Percentiles rank a stretch among this genome's conserved stretches.
phyloP scores from a whole-genome alignment of 2,329 filamentous ascomycete genomes.

The Biscogniauxia sp. region DNA sequence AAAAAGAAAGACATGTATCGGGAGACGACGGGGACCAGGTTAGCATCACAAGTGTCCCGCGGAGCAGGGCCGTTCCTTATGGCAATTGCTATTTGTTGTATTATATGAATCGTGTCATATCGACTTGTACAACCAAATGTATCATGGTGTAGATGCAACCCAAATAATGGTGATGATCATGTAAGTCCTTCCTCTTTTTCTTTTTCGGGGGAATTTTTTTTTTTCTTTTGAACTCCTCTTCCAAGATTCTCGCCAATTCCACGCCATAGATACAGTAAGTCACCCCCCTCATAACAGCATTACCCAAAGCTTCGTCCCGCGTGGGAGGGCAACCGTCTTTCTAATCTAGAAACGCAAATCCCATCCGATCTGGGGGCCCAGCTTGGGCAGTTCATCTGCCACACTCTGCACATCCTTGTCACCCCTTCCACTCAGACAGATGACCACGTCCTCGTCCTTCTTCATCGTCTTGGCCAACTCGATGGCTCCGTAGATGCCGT shows the following conservation, averaged over 20 bases:
- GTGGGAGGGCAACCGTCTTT: background rate
- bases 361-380: constrained; percentile 86
- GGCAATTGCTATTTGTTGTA: constrained; percentile 10
- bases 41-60: too few species aligned
- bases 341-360: constrained; percentile 61
- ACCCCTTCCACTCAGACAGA: constrained; percentile 88
- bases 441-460: constrained; percentile 85
- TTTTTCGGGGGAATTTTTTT: background rate
- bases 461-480: constrained; percentile 90
- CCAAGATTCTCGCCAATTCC: constrained; percentile 17
- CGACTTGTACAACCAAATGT: constrained; percentile 12
- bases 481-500: constrained; percentile 86
- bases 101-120: constrained; percentile 5
- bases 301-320: background rate
- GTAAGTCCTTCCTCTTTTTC: background rate
- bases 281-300: background rate
- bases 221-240: background rate
- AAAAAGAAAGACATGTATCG: too few species aligned
- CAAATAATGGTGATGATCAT: constrained; percentile 10
- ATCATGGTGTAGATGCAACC: constrained; percentile 18
- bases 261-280: background rate
- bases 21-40: too few species aligned
- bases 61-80: background rate
- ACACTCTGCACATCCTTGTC: constrained; percentile 99
- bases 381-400: constrained; percentile 83